Percentiles rank a stretch among this genome's conserved stretches.
phyloP scores from a whole-genome alignment of 2,329 filamentous ascomycete genomes.

The Diaporthe amygdali region DNA sequence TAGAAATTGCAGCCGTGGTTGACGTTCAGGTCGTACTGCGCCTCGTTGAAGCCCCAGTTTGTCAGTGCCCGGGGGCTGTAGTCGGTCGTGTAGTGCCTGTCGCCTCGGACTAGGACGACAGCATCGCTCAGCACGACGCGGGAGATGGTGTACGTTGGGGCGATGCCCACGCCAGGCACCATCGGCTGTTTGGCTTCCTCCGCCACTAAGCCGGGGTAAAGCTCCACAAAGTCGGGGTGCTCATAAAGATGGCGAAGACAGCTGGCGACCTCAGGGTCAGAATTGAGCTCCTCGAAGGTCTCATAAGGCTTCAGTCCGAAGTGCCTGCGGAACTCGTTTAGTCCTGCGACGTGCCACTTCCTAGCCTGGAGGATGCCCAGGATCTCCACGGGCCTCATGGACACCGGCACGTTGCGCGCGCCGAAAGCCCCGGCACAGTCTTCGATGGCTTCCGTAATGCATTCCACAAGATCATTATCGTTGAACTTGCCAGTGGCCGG shows the following conservation, averaged over 20 bases:
- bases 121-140: slow-evolving; percentile 80
- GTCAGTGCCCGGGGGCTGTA: slow-evolving; percentile 77
- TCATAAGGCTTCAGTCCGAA: slow-evolving; percentile 78
- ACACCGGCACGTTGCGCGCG: slow-evolving; percentile 73
- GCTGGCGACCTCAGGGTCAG: slow-evolving; percentile 72
- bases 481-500: slow-evolving; percentile 68
- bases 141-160: slow-evolving; percentile 77
- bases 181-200: slow-evolving; percentile 79
- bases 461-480: slow-evolving; percentile 78
- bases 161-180: slow-evolving; percentile 75
- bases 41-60: slow-evolving; percentile 83
- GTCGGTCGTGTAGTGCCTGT: slow-evolving; percentile 80
- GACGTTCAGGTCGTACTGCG: slow-evolving; percentile 71
- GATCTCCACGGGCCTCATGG: slow-evolving; percentile 78
- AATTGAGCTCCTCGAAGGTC: slow-evolving; percentile 84
- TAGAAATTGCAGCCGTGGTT: slow-evolving; percentile 86
- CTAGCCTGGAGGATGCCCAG: slow-evolving; percentile 80
- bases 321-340: slow-evolving; percentile 87
- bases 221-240: slow-evolving; percentile 79
- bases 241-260: slow-evolving; percentile 73
- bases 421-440: slow-evolving; percentile 79
- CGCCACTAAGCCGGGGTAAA: slow-evolving; percentile 79
- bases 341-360: slow-evolving; percentile 76
- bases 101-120: slow-evolving; percentile 77
- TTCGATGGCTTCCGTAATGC: slow-evolving; percentile 72